These are phyloP conservation scores for Adiantum capillusveneris DNA, from an alignment of 75 land plant genomes.

Conservation along the genomic window DNA sequence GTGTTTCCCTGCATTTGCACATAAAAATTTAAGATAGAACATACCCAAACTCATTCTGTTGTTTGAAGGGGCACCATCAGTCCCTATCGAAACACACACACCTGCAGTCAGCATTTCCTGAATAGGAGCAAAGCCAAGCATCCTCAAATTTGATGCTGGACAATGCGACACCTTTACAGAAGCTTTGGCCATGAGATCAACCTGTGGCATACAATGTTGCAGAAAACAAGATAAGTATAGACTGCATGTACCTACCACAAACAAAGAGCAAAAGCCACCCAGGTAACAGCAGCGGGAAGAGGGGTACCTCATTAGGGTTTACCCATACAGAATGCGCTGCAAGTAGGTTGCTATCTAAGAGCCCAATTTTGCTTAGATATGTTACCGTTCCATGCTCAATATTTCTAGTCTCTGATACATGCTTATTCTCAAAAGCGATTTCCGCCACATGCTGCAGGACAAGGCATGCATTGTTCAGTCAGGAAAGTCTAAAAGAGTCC, in stretches of 20 bases:
- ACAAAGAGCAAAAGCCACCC: too few species aligned
- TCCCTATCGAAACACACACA: slow-evolving; percentile 90
- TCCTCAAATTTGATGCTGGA: slow-evolving; percentile 95
- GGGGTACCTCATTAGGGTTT: slow-evolving; percentile 56
- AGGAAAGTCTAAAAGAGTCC: too few species aligned
- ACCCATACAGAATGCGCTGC: slow-evolving; percentile 97
- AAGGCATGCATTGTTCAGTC: too few species aligned
- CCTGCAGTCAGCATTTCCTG: slow-evolving; percentile 74
- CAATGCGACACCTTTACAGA: slow-evolving; percentile 95
- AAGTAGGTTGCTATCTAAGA: slow-evolving; percentile 66
- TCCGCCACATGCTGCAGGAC: slow-evolving; percentile 93
- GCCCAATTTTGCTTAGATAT: slow-evolving; percentile 64
- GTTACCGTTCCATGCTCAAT: slow-evolving; percentile 85
- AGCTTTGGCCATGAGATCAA: slow-evolving; percentile 54
- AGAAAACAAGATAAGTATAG: too few species aligned
- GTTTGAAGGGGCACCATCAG: slow-evolving; percentile 97
- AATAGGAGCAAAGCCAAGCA: slow-evolving; percentile 93
- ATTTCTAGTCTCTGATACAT: slow-evolving; percentile 41
- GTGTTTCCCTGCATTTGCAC: too few species aligned
- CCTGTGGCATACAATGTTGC: slow-evolving; percentile 20
- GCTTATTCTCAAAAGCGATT: slow-evolving; percentile 76
- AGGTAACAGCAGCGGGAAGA: too few species aligned
- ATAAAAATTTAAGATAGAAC: too few species aligned
- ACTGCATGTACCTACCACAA: too few species aligned
- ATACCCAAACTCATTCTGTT: slow-evolving; percentile 99